phyloP scores from a whole-genome alignment of 2,329 filamentous ascomycete species.

The Paraphaeosphaeria sporulosa region DNA sequence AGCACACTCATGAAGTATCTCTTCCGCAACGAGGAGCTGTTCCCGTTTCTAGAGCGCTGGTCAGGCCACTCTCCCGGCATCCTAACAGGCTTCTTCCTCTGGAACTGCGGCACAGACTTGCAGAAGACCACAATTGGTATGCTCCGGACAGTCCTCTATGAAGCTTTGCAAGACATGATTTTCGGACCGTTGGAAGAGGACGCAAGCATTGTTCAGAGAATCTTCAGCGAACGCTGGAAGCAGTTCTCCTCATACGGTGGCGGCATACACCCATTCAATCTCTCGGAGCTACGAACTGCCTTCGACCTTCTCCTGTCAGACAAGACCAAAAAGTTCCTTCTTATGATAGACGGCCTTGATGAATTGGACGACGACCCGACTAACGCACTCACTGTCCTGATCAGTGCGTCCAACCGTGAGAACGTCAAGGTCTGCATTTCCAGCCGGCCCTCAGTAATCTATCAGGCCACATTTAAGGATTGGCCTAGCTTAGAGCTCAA shows the following conservation, averaged over 20 bases:
- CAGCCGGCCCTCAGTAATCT: conserved; percentile 31
- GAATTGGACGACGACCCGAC: conserved; percentile 34
- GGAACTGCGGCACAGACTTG: conserved; percentile 45
- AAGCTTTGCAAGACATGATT: conserved; percentile 42
- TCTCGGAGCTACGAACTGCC: conserved; percentile 29
- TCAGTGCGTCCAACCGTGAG: conserved; percentile 28
- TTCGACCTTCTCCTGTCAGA: conserved; percentile 41
- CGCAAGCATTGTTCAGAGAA: conserved; percentile 29
- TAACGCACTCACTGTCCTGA: conserved; percentile 31
- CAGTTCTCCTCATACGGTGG: conserved; percentile 39
- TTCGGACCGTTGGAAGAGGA: conserved; percentile 39
- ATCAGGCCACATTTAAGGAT: conserved; percentile 33
- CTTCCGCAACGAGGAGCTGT: conserved; percentile 35
- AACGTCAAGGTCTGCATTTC: conserved; percentile 45
- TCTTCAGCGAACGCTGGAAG: conserved; percentile 40
- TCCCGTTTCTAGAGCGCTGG: conserved; percentile 37
- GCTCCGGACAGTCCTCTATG: conserved; percentile 38
- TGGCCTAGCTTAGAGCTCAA: conserved; percentile 33
- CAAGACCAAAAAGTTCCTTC: conserved; percentile 38
- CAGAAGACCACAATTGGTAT: conserved; percentile 37
- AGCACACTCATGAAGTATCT: conserved; percentile 55
- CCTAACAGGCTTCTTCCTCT: conserved; percentile 56
- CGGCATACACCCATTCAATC: conserved; percentile 30
- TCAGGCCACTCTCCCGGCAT: conserved; percentile 37
- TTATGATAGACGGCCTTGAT: conserved; percentile 43